Conservation (phyloP, 2,329 filamentous ascomycete genomes). For the Penicillium sp. region DNA sequence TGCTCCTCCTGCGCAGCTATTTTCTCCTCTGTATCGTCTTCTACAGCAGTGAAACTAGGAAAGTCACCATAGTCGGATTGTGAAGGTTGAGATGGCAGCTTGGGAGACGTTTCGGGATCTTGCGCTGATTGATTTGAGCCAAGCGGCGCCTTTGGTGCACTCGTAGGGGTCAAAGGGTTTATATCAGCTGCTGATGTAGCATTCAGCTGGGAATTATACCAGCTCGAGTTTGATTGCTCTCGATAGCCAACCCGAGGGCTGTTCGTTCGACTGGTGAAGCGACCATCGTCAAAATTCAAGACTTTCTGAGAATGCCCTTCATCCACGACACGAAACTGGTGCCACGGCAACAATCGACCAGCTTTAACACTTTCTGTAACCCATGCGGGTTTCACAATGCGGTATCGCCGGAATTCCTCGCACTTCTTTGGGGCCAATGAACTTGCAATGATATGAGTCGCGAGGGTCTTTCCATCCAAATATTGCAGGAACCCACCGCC, state of each 20-base stretch:
- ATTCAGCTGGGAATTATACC: constrained; percentile 74
- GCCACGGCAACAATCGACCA: constrained; percentile 82
- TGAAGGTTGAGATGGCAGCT: constrained; percentile 29
- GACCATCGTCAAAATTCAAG: constrained; percentile 64
- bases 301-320: constrained; percentile 82
- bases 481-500: constrained; percentile 97
- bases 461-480: constrained; percentile 88
- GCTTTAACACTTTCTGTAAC: constrained; percentile 84
- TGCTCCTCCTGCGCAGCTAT: background rate
- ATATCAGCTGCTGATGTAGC: constrained; percentile 31
- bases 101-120: background rate
- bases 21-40: constrained; percentile 12
- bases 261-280: constrained; percentile 66
- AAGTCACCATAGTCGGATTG: constrained; percentile 48
- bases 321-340: constrained; percentile 78
- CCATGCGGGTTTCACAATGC: constrained; percentile 94
- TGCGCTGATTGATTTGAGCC: background rate
- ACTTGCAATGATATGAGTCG: constrained; percentile 93
- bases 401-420: constrained; percentile 82
- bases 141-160: background rate
- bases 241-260: constrained; percentile 66
- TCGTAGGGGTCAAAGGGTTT: constrained; percentile 11
- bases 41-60: constrained; percentile 32
- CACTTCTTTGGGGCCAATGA: constrained; percentile 89
- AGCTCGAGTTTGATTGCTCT: constrained; percentile 79